Percentiles rank a stretch among this genome's conserved stretches.
Evolutionary conservation across 2,329 filamentous ascomycete genomes (phyloP).

Genomic region (Fusarium setosum): DNA sequence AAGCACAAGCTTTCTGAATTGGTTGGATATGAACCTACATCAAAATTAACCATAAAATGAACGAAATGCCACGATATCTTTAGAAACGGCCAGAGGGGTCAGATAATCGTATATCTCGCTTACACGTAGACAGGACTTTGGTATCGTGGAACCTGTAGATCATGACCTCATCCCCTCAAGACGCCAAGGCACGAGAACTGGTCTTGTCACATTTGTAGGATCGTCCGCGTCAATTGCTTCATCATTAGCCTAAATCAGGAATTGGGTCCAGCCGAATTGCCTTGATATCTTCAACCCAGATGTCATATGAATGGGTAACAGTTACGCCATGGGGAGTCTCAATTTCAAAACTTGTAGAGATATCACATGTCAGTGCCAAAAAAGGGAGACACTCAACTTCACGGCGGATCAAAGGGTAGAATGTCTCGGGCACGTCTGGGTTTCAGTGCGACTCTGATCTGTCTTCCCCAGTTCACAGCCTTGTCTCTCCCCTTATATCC

Average conservation of each 20-base stretch:
- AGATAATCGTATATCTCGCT: not conserved
- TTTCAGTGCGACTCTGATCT: conserved; percentile 12
- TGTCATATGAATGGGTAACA: no score
- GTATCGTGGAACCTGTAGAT: conserved; percentile 1
- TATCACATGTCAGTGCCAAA: conserved; percentile 1
- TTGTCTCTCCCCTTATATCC: not conserved
- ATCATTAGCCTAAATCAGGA: not conserved
- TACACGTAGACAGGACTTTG: no score
- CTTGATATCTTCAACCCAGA: not conserved
- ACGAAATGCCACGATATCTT: not conserved
- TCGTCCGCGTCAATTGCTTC: not conserved
- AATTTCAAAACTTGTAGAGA: not conserved
- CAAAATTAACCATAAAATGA: not conserved
- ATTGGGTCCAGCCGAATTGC: not conserved
- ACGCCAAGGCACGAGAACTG: not conserved
- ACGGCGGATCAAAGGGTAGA: not conserved
- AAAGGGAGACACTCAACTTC: not conserved
- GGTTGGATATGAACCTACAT: not conserved
- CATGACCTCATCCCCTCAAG: not conserved
- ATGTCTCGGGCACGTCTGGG: not conserved
- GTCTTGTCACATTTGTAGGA: not conserved
- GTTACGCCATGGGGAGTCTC: no score
- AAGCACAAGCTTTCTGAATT: no score
- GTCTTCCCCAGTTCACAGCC: conserved; percentile 6
- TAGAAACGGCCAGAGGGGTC: not conserved